Evolutionary conservation across 2,329 filamentous ascomycete species (phyloP).

Genomic region (Intubia oerlemansii): DNA sequence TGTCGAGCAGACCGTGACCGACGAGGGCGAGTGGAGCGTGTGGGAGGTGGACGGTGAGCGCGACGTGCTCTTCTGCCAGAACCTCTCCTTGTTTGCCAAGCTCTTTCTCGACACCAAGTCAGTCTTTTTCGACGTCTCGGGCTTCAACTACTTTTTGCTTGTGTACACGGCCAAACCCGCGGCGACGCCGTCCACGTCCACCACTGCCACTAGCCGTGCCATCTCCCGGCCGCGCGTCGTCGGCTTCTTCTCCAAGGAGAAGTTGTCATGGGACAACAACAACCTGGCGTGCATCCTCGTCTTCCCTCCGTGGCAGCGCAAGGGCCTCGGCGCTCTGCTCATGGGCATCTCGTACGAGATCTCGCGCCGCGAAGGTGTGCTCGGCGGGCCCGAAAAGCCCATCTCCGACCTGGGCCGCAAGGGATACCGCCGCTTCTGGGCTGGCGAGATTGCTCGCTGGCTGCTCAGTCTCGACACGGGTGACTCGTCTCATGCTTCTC

Average conservation of each 20-base stretch:
- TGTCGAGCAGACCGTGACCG: slow-evolving; percentile 22
- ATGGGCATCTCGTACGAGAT: slow-evolving; percentile 93
- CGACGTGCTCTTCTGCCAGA: slow-evolving; percentile 78
- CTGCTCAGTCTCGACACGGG: too few relatives aligned
- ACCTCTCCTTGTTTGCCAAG: slow-evolving; percentile 88
- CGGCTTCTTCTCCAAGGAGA: slow-evolving; percentile 98
- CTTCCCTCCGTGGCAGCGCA: slow-evolving; percentile 88
- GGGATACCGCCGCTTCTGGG: slow-evolving; percentile 76
- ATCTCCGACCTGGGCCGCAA: slow-evolving; percentile 67
- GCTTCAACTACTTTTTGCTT: slow-evolving; percentile 87
- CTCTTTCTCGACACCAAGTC: slow-evolving; percentile 96
- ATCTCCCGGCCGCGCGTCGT: slow-evolving; percentile 30
- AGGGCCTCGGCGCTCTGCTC: slow-evolving; percentile 67
- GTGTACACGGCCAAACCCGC: slow-evolving; percentile 59
- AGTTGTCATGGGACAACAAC: slow-evolving; percentile 97
- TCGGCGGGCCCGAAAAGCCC: slow-evolving; percentile 87
- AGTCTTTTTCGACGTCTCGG: slow-evolving; percentile 89
- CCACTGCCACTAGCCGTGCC: too few relatives aligned
- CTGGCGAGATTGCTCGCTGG: slow-evolving; percentile 60
- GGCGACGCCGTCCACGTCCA: too few relatives aligned
- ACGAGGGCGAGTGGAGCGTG: slow-evolving; percentile 61
- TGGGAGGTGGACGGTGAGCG: slow-evolving; percentile 86
- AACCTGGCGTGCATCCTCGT: slow-evolving; percentile 92
- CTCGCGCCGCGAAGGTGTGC: slow-evolving; percentile 56
- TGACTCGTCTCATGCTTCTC: too few relatives aligned